Evolutionary conservation across 2,329 filamentous ascomycete genomes (phyloP).

Genomic region (Penicillium decumbens): DNA sequence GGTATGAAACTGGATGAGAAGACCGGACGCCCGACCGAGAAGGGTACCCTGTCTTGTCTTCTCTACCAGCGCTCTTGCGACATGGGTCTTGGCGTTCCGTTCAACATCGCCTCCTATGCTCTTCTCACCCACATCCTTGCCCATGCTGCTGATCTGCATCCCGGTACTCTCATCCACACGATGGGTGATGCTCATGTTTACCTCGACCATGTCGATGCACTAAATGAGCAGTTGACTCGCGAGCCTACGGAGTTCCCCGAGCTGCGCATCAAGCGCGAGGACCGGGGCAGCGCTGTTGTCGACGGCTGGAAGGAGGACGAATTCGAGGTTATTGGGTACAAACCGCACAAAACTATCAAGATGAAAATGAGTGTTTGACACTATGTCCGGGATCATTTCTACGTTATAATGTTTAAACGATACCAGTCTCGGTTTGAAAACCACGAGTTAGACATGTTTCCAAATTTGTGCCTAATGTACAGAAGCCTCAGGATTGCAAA

Average conservation of each 20-base stretch:
- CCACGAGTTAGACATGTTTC: too few relatives aligned
- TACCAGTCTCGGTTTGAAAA: too few relatives aligned
- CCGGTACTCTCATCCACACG: slow-evolving; percentile 84
- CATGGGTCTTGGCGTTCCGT: slow-evolving; percentile 94
- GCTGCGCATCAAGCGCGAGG: slow-evolving; percentile 65
- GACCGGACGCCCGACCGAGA: slow-evolving; percentile 38
- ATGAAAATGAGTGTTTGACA: slow-evolving; percentile 96
- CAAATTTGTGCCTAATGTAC: not conserved
- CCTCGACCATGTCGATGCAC: slow-evolving; percentile 81
- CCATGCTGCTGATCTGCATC: slow-evolving; percentile 74
- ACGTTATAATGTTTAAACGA: slow-evolving; percentile 12
- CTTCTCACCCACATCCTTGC: slow-evolving; percentile 93
- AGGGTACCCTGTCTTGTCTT: slow-evolving; percentile 76
- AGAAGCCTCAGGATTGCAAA: not conserved
- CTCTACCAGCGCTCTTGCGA: slow-evolving; percentile 93
- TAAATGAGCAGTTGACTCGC: slow-evolving; percentile 72
- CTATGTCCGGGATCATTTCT: not conserved
- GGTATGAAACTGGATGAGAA: slow-evolving; percentile 22
- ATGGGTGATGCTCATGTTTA: slow-evolving; percentile 99
- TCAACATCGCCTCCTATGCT: slow-evolving; percentile 95
- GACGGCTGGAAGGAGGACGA: slow-evolving; percentile 89
- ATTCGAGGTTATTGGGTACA: slow-evolving; percentile 80
- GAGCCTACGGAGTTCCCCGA: slow-evolving; percentile 78
- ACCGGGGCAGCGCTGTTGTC: slow-evolving; percentile 74
- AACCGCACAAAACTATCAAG: slow-evolving; percentile 82